Evolutionary conservation across 2,329 filamentous ascomycete genomes (phyloP).

Genomic region (Lasiodiplodia sp.): DNA sequence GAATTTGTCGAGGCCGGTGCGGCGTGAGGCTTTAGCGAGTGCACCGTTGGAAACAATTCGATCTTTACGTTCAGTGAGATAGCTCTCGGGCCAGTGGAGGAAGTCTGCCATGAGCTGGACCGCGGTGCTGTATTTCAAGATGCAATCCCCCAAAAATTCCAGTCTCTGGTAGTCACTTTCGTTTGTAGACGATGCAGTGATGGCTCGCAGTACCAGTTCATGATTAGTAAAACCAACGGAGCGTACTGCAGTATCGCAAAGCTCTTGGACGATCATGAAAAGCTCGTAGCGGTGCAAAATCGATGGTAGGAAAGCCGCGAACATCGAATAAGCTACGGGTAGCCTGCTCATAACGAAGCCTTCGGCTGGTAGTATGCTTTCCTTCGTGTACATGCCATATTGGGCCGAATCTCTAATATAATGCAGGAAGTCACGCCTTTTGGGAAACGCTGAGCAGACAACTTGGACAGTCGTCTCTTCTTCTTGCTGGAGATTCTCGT

Average conservation of each 20-base stretch:
- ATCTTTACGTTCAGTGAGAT: constrained; percentile 73
- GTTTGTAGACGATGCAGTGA: constrained; percentile 69
- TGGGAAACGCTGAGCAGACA: constrained; percentile 52
- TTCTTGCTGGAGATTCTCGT: constrained; percentile 33
- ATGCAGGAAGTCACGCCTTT: constrained; percentile 67
- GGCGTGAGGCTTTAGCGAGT: constrained; percentile 70
- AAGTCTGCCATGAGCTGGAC: constrained; percentile 69
- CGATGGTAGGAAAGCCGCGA: constrained; percentile 72
- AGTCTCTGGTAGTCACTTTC: constrained; percentile 80
- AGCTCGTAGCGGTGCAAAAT: constrained; percentile 75
- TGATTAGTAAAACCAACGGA: constrained; percentile 62
- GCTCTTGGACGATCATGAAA: constrained; percentile 66
- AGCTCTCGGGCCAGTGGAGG: constrained; percentile 76
- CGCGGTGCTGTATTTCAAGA: constrained; percentile 78
- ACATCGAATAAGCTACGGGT: constrained; percentile 54
- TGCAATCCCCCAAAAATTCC: constrained; percentile 85
- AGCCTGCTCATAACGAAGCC: constrained; percentile 58
- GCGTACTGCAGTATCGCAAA: constrained; percentile 64
- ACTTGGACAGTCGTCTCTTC: neutral
- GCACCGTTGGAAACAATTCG: constrained; percentile 75
- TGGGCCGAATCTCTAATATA: constrained; percentile 33
- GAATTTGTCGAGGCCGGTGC: constrained; percentile 72
- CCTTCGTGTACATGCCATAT: constrained; percentile 47
- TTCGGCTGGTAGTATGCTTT: constrained; percentile 57
- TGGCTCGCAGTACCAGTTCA: constrained; percentile 69